Base-by-base conservation (phyloP, 176 grass and related monocot species). In the Cenchrus fungigraminus region DNA sequence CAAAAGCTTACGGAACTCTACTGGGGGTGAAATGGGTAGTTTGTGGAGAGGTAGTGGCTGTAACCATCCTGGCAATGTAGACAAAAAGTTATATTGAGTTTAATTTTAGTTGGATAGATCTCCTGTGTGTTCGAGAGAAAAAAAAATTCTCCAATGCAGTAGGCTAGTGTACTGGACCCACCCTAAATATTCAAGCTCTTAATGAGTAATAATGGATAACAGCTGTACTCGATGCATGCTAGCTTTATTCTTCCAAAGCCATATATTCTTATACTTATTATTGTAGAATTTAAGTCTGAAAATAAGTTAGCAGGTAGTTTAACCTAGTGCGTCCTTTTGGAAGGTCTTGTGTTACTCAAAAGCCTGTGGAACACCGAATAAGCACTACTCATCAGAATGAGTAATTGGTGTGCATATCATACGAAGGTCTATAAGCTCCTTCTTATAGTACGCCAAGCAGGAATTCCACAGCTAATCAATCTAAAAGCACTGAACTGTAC, bases 391-490 rank as follows among this genome's bases (percentile, higher is more conserved):
- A 42, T 42, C 1, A 4, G 13, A 79, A 72, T 28, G 70, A 67
- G 73, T 50, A 65, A 15, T 52, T 11, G 19, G 20, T 65, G 22
- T 66, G 37, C n/a, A 80, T n/a, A 74, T 40, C 25, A 25, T 25
- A 25, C 25, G 7, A 25, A 71, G 44, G 14, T 57, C 73, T 63
- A 88, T 3, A 13, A 62, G 54, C 43, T 57, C 44, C 61, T 60
- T 19, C 50, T 8, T 10, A 65, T 15, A 59, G 53, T 62, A 12
- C 51, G n/a, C 50, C 47, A 77, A 29, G 29, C 9, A 77, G 74
- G 82, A 89, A 60, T 28, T 29, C 71, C 28, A 19, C 6, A 2
- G 58, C 43, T 79, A 56, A 47, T 37, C 40, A 85, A 65, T 79
- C 53, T 50, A 32, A 46, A 32, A 76, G 19, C 17, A 67, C 65